Percentiles rank a stretch among this genome's conserved stretches.
Evolutionary conservation across 2,329 filamentous ascomycete species (phyloP).

Genomic region (Paecilomyces variotii): DNA sequence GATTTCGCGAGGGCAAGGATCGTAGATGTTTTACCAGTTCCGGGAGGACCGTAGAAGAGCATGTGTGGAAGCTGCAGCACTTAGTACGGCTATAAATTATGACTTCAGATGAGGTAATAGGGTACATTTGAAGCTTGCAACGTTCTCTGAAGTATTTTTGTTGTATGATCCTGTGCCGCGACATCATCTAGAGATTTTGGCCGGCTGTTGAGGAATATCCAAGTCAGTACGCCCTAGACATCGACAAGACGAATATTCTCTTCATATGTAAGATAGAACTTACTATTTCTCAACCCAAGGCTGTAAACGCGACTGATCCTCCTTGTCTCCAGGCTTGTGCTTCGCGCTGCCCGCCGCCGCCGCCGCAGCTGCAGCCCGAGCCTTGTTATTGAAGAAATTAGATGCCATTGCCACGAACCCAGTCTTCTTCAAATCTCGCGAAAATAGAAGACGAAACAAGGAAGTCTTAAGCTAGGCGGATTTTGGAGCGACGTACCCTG

Average conservation of each 20-base stretch:
- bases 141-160: slow-evolving; percentile 83
- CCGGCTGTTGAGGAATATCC: slow-evolving; percentile 52
- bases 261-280: slow-evolving; percentile 3
- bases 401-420: slow-evolving; percentile 48
- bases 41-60: slow-evolving; percentile 97
- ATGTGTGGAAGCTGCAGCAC: slow-evolving; percentile 74
- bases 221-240: neutral
- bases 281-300: slow-evolving; percentile 99
- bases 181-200: slow-evolving; percentile 93
- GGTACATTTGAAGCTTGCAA: slow-evolving; percentile 83
- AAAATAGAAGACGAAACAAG: neutral
- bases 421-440: neutral
- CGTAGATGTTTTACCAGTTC: slow-evolving; percentile 95
- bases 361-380: slow-evolving; percentile 66
- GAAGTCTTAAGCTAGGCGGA: neutral
- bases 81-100: neutral
- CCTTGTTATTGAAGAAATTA: slow-evolving; percentile 93
- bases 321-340: slow-evolving; percentile 57
- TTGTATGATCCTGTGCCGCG: slow-evolving; percentile 93
- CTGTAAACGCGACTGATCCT: slow-evolving; percentile 60
- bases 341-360: slow-evolving; percentile 58
- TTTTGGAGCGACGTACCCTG: neutral
- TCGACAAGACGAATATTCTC: neutral
- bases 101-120: slow-evolving; percentile 8
- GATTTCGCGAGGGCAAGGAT: slow-evolving; percentile 96